Base-by-base conservation (phyloP, 2,329 filamentous ascomycete genomes). In the Emydomyces testavorans region DNA sequence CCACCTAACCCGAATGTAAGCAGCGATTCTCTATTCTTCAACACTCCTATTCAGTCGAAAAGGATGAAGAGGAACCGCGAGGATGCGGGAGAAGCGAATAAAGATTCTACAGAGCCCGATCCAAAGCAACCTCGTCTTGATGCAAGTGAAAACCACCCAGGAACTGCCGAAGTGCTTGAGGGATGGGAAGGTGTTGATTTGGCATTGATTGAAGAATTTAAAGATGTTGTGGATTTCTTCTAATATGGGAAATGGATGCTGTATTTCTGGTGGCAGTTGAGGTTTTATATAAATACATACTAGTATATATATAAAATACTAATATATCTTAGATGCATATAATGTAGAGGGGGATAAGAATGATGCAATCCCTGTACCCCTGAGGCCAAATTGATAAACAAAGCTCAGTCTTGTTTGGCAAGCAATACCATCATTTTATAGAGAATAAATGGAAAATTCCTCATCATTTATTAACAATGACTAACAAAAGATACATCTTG, bases 171-270 rank as follows among this genome's bases (percentile, higher is more conserved):
- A 31, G 16, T n/a, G 10, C 20, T 29, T 23, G 34, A 42, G 5
- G 46, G 39, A 21, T 68, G 65, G 64, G 60, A 65, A 20, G 65
- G 61, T 23, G 59, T 70, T 20, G 66, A 65, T 39, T 59, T 60
- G 35, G 55, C 56, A 37, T 41, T 71, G 28, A 53, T 68, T 46
- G 60, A 67, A 46, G 64, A 69, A 51, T 69, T 67, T 50, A 63
- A 63, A 34, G 61, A 67, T 42, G 57, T 65, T 50, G 62, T 68
- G 46, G 62, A 67, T 42, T 63, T 70, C 47, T 56, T 65, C 35
- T 65, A 50, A 57, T n/a, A 43, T 23, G 26, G n/a, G 24, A 13
- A 16, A 18, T n/a, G n/a, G n/a, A 8, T 23, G 13, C 18, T 15
- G 20, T 34, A 4, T 16, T n/a, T n/a, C n/a, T n/a, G n/a, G n/a